phyloP scores from a whole-genome alignment of 2,329 filamentous ascomycete genomes.

The Colletotrichum sp. region DNA sequence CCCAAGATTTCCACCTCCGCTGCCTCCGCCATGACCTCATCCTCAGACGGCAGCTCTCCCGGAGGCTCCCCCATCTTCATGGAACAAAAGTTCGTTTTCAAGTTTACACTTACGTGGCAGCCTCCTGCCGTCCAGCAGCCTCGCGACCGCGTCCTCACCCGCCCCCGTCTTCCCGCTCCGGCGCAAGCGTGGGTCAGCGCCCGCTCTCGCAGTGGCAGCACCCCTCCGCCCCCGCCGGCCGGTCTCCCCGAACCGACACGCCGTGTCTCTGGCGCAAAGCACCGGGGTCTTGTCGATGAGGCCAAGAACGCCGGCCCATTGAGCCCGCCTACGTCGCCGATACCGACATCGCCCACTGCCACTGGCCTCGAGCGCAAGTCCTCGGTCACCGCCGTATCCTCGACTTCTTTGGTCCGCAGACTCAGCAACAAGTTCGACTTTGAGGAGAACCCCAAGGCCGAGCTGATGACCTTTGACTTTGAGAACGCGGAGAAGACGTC shows the following conservation, averaged over 20 bases:
- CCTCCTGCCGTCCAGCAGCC: slow-evolving; percentile 55
- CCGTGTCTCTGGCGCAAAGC: slow-evolving; percentile 50
- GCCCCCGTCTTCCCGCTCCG: slow-evolving; percentile 72
- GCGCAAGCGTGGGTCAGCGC: slow-evolving; percentile 68
- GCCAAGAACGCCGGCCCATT: slow-evolving; percentile 55
- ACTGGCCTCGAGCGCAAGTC: slow-evolving; percentile 23
- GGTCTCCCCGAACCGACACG: slow-evolving; percentile 50
- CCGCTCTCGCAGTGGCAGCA: slow-evolving; percentile 42
- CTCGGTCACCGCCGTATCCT: slow-evolving; percentile 20
- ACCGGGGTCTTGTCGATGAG: slow-evolving; percentile 52
- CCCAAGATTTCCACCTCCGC: slow-evolving; percentile 37
- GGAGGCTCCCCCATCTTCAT: slow-evolving; percentile 60
- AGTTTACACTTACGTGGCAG: slow-evolving; percentile 74
- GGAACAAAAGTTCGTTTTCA: slow-evolving; percentile 70
- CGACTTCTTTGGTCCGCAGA: slow-evolving; percentile 10
- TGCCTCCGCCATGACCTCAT: slow-evolving; percentile 35
- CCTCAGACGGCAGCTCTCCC: slow-evolving; percentile 58
- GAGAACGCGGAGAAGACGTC: slow-evolving; percentile 10
- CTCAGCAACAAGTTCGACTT: slow-evolving; percentile 22
- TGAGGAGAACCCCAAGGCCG: slow-evolving; percentile 5
- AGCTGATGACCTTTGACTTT: slow-evolving; percentile 15
- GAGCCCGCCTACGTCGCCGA: slow-evolving; percentile 30
- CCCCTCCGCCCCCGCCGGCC: slow-evolving; percentile 37
- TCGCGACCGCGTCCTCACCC: slow-evolving; percentile 67
- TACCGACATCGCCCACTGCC: background rate